Conservation (phyloP, 2,329 filamentous ascomycete species). For the Calonectria ilicicola region DNA sequence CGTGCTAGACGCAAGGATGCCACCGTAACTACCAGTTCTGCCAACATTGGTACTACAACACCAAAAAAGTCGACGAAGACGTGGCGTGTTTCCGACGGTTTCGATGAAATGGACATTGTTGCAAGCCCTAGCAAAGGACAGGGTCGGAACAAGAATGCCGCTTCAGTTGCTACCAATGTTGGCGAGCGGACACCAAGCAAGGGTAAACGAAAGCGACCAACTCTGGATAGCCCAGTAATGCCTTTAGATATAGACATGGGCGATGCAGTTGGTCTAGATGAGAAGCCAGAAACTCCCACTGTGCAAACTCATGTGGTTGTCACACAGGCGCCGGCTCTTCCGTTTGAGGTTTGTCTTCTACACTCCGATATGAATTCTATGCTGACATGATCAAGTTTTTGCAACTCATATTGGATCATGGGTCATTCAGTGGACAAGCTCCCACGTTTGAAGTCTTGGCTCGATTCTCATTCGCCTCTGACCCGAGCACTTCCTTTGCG, state of each 20-base stretch:
- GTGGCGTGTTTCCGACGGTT: conserved; percentile 78
- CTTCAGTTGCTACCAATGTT: conserved; percentile 57
- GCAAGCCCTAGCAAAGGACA: conserved; percentile 65
- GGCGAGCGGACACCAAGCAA: conserved; percentile 73
- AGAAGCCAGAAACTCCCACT: conserved; percentile 32
- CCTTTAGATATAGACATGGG: conserved; percentile 66
- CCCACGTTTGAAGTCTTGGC: conserved; percentile 77
- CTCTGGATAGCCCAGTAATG: conserved; percentile 74
- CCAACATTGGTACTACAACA: conserved; percentile 56
- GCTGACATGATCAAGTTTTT: conserved; percentile 61
- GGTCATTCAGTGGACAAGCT: conserved; percentile 64
- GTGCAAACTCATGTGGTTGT: conserved; percentile 36
- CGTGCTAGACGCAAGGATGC: conserved; percentile 61
- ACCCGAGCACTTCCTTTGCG: conserved; percentile 71
- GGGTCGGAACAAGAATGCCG: conserved; percentile 53
- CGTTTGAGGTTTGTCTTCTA: conserved; percentile 58
- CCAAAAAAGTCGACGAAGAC: conserved; percentile 70
- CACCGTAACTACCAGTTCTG: conserved; percentile 37
- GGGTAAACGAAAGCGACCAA: conserved; percentile 76
- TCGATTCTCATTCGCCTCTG: conserved; percentile 73
- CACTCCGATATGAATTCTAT: neutral
- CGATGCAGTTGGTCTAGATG: conserved; percentile 53
- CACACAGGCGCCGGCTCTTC: conserved; percentile 46
- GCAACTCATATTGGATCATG: conserved; percentile 74
- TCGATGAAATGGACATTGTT: conserved; percentile 74